Conservation (phyloP, 345 rosid genomes). For the Citrus glauca region DNA sequence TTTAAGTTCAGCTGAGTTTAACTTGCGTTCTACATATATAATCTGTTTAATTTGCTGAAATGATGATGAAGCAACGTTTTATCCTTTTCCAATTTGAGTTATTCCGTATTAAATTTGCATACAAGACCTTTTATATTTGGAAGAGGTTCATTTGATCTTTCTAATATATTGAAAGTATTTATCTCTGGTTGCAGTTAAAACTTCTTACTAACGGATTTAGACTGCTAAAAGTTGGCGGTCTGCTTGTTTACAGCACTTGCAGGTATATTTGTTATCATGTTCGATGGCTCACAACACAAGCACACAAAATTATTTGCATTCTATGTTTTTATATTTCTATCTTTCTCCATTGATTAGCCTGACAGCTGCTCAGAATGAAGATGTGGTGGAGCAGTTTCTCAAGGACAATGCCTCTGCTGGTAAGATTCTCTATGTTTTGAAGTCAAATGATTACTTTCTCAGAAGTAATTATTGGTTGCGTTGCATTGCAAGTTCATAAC, state of each 20-base stretch:
- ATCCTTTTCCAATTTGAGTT: not conserved
- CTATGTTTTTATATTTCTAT: not conserved
- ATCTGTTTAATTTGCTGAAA: not conserved
- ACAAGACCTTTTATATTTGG: not conserved
- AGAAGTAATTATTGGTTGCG: too few relatives aligned
- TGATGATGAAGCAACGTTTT: not conserved
- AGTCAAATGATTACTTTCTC: not conserved
- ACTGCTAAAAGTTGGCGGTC: conserved; percentile 76
- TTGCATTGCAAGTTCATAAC: not conserved
- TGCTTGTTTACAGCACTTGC: conserved; percentile 92
- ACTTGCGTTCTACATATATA: not conserved
- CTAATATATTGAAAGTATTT: not conserved
- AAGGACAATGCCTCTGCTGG: conserved; percentile 68
- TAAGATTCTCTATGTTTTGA: conserved; percentile 18
- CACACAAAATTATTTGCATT: not conserved
- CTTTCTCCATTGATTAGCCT: conserved; percentile 41
- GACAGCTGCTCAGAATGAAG: conserved; percentile 92
- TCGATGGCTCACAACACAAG: not conserved
- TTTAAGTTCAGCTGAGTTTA: not conserved
- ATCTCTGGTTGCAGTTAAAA: conserved; percentile 49
- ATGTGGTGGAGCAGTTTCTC: conserved; percentile 69
- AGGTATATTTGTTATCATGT: conserved; percentile 37
- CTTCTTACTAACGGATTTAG: conserved; percentile 82
- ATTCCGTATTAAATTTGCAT: not conserved
- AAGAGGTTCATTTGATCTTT: not conserved